A percentile compares a stretch with the other conserved stretches of the same genome.
These are phyloP conservation scores for Eucalyptus cloeziana DNA, from an alignment of 345 rosid genomes.

Conservation along the genomic window DNA sequence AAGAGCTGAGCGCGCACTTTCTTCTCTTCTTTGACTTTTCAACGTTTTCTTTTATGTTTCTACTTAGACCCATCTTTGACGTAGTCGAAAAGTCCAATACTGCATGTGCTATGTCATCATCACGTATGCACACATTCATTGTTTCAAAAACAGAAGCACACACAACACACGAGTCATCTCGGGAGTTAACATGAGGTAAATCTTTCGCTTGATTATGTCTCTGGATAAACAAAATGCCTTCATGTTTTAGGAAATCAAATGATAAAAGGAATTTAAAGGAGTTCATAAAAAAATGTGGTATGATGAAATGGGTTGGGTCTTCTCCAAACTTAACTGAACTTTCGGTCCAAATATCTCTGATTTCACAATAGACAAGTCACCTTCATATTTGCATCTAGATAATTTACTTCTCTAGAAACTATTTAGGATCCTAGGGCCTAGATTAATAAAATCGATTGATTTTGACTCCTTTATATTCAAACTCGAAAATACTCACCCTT, in stretches of 20 bases:
- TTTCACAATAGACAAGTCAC: neutral
- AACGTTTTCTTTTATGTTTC: no score
- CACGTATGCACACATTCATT: neutral
- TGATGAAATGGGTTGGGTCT: neutral
- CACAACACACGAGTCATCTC: neutral
- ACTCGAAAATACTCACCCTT: neutral
- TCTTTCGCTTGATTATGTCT: neutral
- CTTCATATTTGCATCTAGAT: neutral
- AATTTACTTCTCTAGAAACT: neutral
- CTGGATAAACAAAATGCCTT: neutral
- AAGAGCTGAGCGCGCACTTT: no score
- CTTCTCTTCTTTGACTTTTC: no score
- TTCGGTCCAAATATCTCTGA: neutral
- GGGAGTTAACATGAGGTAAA: neutral
- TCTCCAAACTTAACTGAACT: neutral
- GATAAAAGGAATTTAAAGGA: neutral
- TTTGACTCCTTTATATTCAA: neutral
- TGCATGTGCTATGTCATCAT: neutral
- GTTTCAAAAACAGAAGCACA: neutral
- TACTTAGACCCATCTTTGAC: no score
- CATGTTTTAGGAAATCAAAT: neutral
- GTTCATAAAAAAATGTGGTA: neutral
- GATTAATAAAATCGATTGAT: neutral
- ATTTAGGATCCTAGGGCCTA: neutral
- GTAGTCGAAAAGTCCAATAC: no score